Evolutionary conservation across 2,329 filamentous ascomycete species (phyloP).

Genomic region (Xylariaceae sp.): DNA sequence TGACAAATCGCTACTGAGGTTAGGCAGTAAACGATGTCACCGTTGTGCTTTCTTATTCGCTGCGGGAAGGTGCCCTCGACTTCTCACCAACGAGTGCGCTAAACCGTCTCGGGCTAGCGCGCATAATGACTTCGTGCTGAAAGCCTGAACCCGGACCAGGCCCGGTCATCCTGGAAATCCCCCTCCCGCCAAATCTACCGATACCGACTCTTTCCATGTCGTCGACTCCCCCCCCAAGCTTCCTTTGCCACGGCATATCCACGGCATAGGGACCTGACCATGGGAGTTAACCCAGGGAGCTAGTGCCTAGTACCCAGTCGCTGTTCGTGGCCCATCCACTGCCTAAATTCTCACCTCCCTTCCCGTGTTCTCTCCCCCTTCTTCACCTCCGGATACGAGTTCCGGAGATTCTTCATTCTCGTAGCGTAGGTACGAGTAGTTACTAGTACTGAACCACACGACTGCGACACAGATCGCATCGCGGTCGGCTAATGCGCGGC

Average conservation of each 20-base stretch:
- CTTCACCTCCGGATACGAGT: too few species aligned
- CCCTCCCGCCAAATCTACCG: neutral
- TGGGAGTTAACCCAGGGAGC: neutral
- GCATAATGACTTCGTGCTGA: too few species aligned
- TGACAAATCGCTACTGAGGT: slow-evolving; percentile 10
- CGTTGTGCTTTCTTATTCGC: too few species aligned
- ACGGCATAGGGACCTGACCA: too few species aligned
- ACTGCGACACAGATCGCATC: neutral
- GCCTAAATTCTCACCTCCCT: too few species aligned
- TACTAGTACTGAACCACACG: neutral
- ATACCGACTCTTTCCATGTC: neutral
- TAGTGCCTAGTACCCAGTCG: too few species aligned
- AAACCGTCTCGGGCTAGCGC: neutral
- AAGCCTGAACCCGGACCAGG: too few species aligned
- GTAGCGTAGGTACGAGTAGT: neutral
- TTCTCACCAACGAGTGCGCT: neutral
- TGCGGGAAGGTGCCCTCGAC: neutral
- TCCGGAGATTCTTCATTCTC: too few species aligned
- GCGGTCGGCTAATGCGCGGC: neutral
- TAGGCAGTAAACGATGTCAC: neutral
- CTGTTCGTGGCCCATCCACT: too few species aligned
- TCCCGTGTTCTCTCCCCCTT: too few species aligned
- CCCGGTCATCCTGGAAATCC: neutral
- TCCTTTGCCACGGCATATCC: neutral
- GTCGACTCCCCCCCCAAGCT: neutral